Percentiles rank a stretch among this genome's conserved stretches.
These are phyloP conservation scores for Aspergillus melleus DNA, from an alignment of 2,329 filamentous ascomycete genomes.

Conservation along the genomic window DNA sequence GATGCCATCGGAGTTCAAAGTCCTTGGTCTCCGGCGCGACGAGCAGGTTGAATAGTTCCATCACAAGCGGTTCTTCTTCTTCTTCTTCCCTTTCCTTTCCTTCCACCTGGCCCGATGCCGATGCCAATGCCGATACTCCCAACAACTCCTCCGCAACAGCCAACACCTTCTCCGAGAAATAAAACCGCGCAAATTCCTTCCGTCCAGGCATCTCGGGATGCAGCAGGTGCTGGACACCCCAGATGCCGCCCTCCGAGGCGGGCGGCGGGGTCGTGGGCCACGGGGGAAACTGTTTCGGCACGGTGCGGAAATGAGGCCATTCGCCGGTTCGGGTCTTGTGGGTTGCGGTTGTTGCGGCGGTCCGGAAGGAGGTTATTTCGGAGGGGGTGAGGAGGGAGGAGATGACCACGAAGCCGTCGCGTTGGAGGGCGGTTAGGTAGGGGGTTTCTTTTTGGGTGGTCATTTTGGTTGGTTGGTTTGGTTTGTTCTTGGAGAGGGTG, in stretches of 20 bases:
- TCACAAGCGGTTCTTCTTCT: constrained; percentile 65
- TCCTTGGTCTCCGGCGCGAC: constrained; percentile 66
- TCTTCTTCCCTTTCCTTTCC: neutral
- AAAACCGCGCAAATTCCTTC: constrained; percentile 63
- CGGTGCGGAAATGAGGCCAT: constrained; percentile 80
- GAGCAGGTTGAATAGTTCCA: constrained; percentile 87
- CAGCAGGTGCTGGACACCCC: constrained; percentile 85
- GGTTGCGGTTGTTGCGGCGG: constrained; percentile 59
- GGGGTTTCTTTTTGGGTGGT: constrained; percentile 24
- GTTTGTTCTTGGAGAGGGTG: neutral
- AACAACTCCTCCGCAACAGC: constrained; percentile 66
- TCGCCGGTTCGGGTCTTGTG: constrained; percentile 64
- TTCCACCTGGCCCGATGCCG: too few relatives aligned
- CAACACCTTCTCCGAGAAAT: constrained; percentile 70
- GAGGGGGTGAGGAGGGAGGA: constrained; percentile 60
- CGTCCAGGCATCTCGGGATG: constrained; percentile 68
- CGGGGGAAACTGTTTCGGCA: constrained; percentile 88
- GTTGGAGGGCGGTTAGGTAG: constrained; percentile 58
- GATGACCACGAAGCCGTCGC: constrained; percentile 75
- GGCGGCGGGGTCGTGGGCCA: constrained; percentile 63
- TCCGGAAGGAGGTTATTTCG: constrained; percentile 61
- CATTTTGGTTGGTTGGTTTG: constrained; percentile 3
- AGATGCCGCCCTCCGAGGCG: constrained; percentile 64
- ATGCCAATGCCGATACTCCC: constrained; percentile 29
- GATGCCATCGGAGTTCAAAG: constrained; percentile 80